Conservation (phyloP, 192 early-diverging fungal genomes). For the Backusella australiensis region DNA sequence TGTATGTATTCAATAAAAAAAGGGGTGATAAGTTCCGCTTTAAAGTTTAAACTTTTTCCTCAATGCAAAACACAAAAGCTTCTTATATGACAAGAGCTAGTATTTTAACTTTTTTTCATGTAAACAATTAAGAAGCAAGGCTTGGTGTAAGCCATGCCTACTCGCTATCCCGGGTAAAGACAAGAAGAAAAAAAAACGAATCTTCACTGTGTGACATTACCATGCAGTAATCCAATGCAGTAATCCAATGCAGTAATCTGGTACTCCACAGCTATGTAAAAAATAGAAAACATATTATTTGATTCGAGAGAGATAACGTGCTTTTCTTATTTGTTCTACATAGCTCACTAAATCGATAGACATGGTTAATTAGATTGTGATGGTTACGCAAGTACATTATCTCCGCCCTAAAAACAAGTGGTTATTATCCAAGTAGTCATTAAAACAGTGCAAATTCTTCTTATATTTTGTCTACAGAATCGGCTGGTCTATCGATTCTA, state of each 20-base stretch:
- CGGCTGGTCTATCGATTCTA: background rate
- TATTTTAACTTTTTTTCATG: background rate
- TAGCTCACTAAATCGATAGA: background rate
- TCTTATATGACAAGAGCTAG: background rate
- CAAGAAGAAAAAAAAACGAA: background rate
- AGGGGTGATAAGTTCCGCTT: background rate
- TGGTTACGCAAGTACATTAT: background rate
- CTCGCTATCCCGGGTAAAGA: background rate
- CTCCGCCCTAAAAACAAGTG: background rate
- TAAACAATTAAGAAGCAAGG: background rate
- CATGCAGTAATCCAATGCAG: background rate
- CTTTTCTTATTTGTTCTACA: background rate
- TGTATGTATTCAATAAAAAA: background rate
- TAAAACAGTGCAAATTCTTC: background rate
- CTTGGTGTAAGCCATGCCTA: background rate
- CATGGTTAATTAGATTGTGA: background rate
- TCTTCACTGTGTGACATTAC: background rate
- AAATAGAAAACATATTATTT: background rate
- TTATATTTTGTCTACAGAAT: background rate
- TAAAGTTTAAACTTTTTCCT: background rate
- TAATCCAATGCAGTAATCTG: background rate
- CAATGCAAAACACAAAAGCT: background rate
- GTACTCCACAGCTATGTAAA: background rate
- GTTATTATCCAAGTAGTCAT: background rate
- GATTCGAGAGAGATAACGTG: background rate